A percentile compares a stretch with the other conserved stretches of the same genome.
Evolutionary conservation across 2,329 filamentous ascomycete species (phyloP).

Genomic region (Lecanicillium sp.): DNA sequence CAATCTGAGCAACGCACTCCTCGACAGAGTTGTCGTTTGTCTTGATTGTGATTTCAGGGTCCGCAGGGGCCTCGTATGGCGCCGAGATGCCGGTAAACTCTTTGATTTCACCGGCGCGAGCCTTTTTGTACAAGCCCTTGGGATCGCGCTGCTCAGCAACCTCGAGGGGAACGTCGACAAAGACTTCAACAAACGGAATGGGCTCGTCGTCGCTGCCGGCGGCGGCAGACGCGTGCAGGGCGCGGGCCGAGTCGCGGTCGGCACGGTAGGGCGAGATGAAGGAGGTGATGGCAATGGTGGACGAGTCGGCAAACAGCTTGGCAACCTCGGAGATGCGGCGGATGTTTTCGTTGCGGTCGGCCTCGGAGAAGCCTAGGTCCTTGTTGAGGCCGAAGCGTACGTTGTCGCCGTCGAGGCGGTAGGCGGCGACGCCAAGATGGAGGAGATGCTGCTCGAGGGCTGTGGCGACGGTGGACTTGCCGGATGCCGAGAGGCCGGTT

Average conservation of each 20-base stretch:
- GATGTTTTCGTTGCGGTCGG: slow-evolving; percentile 96
- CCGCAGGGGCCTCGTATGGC: slow-evolving; percentile 84
- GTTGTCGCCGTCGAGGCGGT: slow-evolving; percentile 96
- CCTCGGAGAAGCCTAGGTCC: slow-evolving; percentile 88
- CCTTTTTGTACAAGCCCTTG: slow-evolving; percentile 98
- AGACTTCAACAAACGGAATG: slow-evolving; percentile 88
- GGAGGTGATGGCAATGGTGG: slow-evolving; percentile 81
- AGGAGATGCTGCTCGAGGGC: slow-evolving; percentile 96
- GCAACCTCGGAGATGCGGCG: slow-evolving; percentile 92
- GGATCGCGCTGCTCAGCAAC: slow-evolving; percentile 93
- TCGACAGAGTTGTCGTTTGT: slow-evolving; percentile 77
- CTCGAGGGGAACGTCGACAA: slow-evolving; percentile 82
- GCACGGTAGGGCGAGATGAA: slow-evolving; percentile 95
- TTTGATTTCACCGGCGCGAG: slow-evolving; percentile 84
- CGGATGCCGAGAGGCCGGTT: slow-evolving; percentile 89
- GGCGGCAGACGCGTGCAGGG: slow-evolving; percentile 57
- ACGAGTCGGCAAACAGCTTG: slow-evolving; percentile 89
- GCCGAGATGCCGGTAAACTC: slow-evolving; percentile 95
- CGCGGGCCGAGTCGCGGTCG: slow-evolving; percentile 74
- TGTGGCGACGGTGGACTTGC: slow-evolving; percentile 94
- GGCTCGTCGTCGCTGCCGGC: slow-evolving; percentile 48
- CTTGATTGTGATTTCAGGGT: slow-evolving; percentile 79
- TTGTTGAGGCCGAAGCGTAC: slow-evolving; percentile 97
- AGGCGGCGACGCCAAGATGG: slow-evolving; percentile 72
- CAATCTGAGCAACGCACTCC: slow-evolving; percentile 80